phyloP scores from a whole-genome alignment of 129 eudicot genomes.

The Artemisia argyi region DNA sequence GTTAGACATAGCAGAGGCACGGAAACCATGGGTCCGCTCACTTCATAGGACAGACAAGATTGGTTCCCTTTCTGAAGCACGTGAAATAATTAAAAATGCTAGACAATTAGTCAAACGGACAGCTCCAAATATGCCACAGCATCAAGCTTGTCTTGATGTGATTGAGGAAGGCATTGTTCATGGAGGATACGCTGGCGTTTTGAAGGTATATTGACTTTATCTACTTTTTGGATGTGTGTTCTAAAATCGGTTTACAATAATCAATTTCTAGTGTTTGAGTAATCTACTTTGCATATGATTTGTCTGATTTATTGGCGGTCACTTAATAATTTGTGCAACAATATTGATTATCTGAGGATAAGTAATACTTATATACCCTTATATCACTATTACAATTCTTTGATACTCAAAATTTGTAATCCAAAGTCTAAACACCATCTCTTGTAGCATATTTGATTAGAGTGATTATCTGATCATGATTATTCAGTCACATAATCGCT shows the following conservation, averaged over 20 bases:
- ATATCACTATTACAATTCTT: no score
- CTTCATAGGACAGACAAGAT: slow-evolving; percentile 82
- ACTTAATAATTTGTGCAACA: no score
- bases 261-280: no score
- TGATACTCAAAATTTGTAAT: no score
- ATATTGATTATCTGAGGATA: no score
- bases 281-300: no score
- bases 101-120: slow-evolving; percentile 68
- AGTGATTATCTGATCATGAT: slow-evolving; percentile 3
- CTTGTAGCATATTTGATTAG: background rate
- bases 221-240: slow-evolving; percentile 1
- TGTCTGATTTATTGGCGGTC: no score
- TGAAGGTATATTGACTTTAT: slow-evolving; percentile 54
- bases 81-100: slow-evolving; percentile 51
- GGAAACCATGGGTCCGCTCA: slow-evolving; percentile 82
- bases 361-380: no score
- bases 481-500: background rate
- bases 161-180: slow-evolving; percentile 83
- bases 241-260: no score
- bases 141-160: slow-evolving; percentile 83
- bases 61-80: slow-evolving; percentile 81
- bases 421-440: no score
- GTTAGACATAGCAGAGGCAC: slow-evolving; percentile 69
- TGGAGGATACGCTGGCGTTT: slow-evolving; percentile 80
- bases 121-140: slow-evolving; percentile 89